These are phyloP conservation scores for Ceriops zippeliana DNA, from an alignment of 345 rosid genomes.

Conservation along the genomic window DNA sequence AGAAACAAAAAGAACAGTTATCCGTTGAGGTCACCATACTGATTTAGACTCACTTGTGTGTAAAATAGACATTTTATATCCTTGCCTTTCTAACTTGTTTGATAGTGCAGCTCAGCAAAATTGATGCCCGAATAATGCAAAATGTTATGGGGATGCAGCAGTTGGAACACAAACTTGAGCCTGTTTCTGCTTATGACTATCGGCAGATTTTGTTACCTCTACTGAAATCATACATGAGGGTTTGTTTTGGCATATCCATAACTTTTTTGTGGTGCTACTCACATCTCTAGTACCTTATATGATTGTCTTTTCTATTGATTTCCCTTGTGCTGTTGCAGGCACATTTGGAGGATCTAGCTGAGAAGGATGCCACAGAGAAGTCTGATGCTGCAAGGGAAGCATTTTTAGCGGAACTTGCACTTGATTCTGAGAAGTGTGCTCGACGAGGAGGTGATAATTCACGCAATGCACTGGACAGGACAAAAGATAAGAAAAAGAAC, in stretches of 20 bases:
- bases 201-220: conserved; percentile 61
- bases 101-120: conserved; percentile 69
- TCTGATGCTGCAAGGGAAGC: conserved; percentile 98
- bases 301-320: conserved; percentile 7
- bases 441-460: conserved; percentile 55
- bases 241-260: conserved; percentile 47
- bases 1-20: conserved; percentile 74
- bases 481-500: conserved; percentile 81
- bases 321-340: conserved; percentile 37
- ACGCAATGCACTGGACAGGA: conserved; percentile 62
- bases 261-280: conserved; percentile 35
- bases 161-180: conserved; percentile 75
- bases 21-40: conserved; percentile 60
- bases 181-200: conserved; percentile 66
- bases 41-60: conserved; percentile 18
- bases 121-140: conserved; percentile 72
- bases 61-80: conserved; percentile 22
- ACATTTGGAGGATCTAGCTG: conserved; percentile 85
- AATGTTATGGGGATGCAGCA: conserved; percentile 72
- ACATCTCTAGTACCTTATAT: conserved; percentile 12
- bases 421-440: conserved; percentile 67
- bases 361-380: conserved; percentile 92
- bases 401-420: conserved; percentile 87
- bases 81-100: conserved; percentile 18
- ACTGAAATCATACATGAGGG: conserved; percentile 80